phyloP scores from a whole-genome alignment of 179 eudicot species.

The Vitellaria paradoxa region DNA sequence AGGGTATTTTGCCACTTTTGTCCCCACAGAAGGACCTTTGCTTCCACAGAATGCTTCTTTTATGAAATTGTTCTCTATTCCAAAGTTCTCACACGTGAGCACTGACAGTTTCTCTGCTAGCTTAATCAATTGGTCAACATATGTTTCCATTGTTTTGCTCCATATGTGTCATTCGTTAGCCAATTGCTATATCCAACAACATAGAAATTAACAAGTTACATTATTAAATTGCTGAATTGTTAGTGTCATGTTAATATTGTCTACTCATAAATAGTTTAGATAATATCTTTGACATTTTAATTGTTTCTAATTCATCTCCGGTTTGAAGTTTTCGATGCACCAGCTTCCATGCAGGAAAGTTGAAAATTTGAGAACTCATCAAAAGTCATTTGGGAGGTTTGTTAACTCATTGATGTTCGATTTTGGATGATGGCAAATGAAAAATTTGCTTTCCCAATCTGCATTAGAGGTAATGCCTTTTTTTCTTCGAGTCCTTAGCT shows the following conservation, averaged over 20 bases:
- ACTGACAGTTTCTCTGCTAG: slow-evolving; percentile 70
- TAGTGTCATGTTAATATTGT: too few species aligned
- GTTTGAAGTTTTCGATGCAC: not conserved
- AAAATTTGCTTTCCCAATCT: slow-evolving; percentile 78
- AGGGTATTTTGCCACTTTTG: slow-evolving; percentile 83
- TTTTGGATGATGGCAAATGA: slow-evolving; percentile 63
- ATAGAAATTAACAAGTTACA: too few species aligned
- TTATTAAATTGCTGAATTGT: too few species aligned
- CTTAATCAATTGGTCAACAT: slow-evolving; percentile 55
- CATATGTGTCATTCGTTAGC: not conserved
- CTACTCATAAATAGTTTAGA: too few species aligned
- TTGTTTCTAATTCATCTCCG: not conserved
- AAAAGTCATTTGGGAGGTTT: slow-evolving; percentile 47
- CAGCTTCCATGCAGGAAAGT: not conserved
- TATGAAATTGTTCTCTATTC: slow-evolving; percentile 46
- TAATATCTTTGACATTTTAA: not conserved
- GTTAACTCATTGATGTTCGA: slow-evolving; percentile 47
- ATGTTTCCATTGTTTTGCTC: slow-evolving; percentile 63
- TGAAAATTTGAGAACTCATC: slow-evolving; percentile 29
- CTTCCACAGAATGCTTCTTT: slow-evolving; percentile 57
- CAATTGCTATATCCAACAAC: too few species aligned
- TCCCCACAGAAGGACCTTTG: slow-evolving; percentile 61
- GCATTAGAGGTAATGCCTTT: slow-evolving; percentile 28
- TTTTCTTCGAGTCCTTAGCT: slow-evolving; percentile 38
- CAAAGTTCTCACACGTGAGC: slow-evolving; percentile 72